A percentile compares a stretch with the other conserved stretches of the same genome.
Conservation (phyloP, 2,329 filamentous ascomycete species). For the Aschersonia sp. region DNA sequence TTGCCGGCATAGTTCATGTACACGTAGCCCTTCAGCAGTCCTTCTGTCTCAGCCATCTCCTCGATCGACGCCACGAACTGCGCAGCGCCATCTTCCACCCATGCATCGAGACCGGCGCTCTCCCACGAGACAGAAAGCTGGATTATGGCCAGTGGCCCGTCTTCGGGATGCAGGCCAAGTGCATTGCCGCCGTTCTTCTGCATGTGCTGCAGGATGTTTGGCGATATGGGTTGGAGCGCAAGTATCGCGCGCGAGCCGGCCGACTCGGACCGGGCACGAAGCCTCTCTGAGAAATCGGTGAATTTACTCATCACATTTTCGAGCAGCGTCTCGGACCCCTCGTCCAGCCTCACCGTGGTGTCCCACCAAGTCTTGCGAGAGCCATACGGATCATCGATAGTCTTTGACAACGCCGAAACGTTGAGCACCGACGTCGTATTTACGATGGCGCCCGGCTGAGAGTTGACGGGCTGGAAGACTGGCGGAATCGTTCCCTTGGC, state of each 20-base stretch:
- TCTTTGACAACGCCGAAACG: constrained; percentile 9
- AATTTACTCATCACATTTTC: constrained; percentile 5
- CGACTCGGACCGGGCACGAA: background rate
- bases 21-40: background rate
- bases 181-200: constrained; percentile 24
- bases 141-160: constrained; percentile 18
- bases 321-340: constrained; percentile 10
- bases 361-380: constrained; percentile 15
- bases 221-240: constrained; percentile 23
- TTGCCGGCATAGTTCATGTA: background rate
- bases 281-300: background rate
- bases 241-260: constrained; percentile 4
- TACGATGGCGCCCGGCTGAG: constrained; percentile 7
- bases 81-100: background rate
- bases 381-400: constrained; percentile 11
- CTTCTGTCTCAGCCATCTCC: background rate
- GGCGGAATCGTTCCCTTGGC: constrained; percentile 3
- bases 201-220: constrained; percentile 16
- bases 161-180: constrained; percentile 20
- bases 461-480: constrained; percentile 11
- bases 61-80: background rate
- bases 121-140: constrained; percentile 13
- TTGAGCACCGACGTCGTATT: constrained; percentile 11
- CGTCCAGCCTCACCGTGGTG: constrained; percentile 9
- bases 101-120: constrained; percentile 13